Evolutionary conservation across 2,329 filamentous ascomycete species (phyloP).

Genomic region (Fusarium verrucosum): DNA sequence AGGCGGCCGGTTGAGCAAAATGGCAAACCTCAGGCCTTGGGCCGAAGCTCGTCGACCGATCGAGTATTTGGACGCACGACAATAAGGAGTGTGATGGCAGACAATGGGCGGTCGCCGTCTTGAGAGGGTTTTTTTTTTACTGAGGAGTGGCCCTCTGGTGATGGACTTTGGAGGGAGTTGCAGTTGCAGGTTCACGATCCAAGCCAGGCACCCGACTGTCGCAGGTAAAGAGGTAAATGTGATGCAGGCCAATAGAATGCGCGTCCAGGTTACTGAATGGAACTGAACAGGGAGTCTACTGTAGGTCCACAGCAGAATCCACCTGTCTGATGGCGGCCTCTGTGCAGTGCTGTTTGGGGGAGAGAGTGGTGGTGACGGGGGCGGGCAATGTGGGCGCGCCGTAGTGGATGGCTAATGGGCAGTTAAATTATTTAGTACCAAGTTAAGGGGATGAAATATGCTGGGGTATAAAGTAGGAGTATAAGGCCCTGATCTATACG

Average conservation of each 20-base stretch:
- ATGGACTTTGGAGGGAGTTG: conserved; percentile 39
- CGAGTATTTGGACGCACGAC: conserved; percentile 19
- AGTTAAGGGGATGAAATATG: conserved; percentile 37
- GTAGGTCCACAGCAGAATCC: conserved; percentile 40
- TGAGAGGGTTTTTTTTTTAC: conserved; percentile 24
- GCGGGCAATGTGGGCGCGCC: conserved; percentile 28
- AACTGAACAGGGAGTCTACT: conserved; percentile 34
- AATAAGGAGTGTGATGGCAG: conserved; percentile 11
- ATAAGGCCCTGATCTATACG: too few relatives aligned
- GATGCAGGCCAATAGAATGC: conserved; percentile 28
- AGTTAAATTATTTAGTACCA: conserved; percentile 39
- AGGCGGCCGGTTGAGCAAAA: conserved; percentile 28
- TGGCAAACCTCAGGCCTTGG: conserved; percentile 29
- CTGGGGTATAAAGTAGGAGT: conserved; percentile 34
- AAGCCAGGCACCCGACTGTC: conserved; percentile 36
- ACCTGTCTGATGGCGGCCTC: conserved; percentile 39
- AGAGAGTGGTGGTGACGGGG: conserved; percentile 28
- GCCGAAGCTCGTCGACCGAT: conserved; percentile 30
- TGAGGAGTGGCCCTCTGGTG: conserved; percentile 31
- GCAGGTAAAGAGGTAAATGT: conserved; percentile 34
- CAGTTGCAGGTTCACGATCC: conserved; percentile 45
- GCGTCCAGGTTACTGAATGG: conserved; percentile 24
- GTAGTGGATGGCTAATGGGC: conserved; percentile 34
- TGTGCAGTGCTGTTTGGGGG: conserved; percentile 36
- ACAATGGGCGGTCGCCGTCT: conserved; percentile 40